Evolutionary conservation across 2,329 filamentous ascomycete species (phyloP).

Genomic region (Chaetomiaceae sp.): DNA sequence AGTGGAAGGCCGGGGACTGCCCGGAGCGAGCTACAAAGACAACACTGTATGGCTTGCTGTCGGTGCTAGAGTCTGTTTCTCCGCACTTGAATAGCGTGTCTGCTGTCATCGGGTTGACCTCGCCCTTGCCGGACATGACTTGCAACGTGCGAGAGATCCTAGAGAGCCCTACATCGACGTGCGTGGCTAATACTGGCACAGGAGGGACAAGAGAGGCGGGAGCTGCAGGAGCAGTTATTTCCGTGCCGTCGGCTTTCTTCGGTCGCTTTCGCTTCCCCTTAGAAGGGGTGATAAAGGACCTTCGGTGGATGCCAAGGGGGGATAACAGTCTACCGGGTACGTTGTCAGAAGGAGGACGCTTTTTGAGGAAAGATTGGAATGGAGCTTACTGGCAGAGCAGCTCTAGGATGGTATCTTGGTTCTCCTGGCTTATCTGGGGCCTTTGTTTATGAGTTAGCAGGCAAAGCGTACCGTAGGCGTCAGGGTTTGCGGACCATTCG

Average conservation of each 20-base stretch:
- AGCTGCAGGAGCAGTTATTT: conserved; percentile 9
- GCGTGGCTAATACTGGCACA: conserved; percentile 49
- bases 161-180: conserved; percentile 62
- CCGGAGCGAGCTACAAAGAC: conserved; percentile 57
- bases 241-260: conserved; percentile 31
- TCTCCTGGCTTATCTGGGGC: conserved; percentile 53
- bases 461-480: neutral
- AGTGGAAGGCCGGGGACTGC: conserved; percentile 54
- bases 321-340: conserved; percentile 49
- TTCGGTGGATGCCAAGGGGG: conserved; percentile 60
- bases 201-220: conserved; percentile 30
- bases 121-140: conserved; percentile 29
- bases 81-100: neutral
- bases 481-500: conserved; percentile 26
- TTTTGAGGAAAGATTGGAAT: neutral
- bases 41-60: conserved; percentile 39
- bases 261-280: conserved; percentile 60
- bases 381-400: conserved; percentile 59
- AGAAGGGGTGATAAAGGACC: conserved; percentile 50
- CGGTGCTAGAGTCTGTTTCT: neutral
- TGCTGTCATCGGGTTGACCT: neutral
- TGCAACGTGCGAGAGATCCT: conserved; percentile 59
- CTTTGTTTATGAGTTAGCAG: conserved; percentile 36
- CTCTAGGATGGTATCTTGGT: conserved; percentile 62
- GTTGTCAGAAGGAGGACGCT: conserved; percentile 5